Evolutionary conservation across 1,284 basidiomycete species (phyloP), one percentile per base, ranked within the genome.

Genomic region (Mycocalia duriaeana): DNA sequence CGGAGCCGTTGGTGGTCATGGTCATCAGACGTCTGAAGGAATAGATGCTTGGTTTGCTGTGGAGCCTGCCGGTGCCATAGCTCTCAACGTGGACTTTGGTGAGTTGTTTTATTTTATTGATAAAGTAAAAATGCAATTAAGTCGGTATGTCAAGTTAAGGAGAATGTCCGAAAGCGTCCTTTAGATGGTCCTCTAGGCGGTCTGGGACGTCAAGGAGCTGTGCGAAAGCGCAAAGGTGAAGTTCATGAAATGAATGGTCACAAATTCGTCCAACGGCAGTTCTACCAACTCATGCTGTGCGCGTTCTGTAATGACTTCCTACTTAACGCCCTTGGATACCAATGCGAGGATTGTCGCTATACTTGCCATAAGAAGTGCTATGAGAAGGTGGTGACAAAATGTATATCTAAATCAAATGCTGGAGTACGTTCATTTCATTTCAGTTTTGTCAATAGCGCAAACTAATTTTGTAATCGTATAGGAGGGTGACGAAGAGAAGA

Each of bases 161-260:
- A 95, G 69, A 95, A 94, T 60, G 91, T 95, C 28, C 87, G 92
- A 51, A 95, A 96, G 65, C 87, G 94, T 40, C 93, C 94, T 25
- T 71, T 94, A 57, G 96, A 99, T 61, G 89, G 82, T 5, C 82
- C 82, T 18, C 79, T 75, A 11, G 74, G 87, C 50, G 94, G 92
- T 51, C 85, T 99, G 25, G 96, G 95, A 35, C 92, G 96, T 66
- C 95, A 98, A 71, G 96, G 95, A 52, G 96, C 96, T 51, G 85
- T 99, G 55, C 87, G 95, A 61, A 97, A 97, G 73, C 91, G 93
- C 63, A 97, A 97, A 72, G 95, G 89, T 58, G 95, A 99, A 69
- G 89, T 99, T 9, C 93, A 96, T 69, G 94, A 98, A 70, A 97
- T 98, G 91, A 99, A 99, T 63, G 96, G 96, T 3, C 96, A 99